Conservation (phyloP, 2,329 filamentous ascomycete genomes). For the Stemphylium beticola region DNA sequence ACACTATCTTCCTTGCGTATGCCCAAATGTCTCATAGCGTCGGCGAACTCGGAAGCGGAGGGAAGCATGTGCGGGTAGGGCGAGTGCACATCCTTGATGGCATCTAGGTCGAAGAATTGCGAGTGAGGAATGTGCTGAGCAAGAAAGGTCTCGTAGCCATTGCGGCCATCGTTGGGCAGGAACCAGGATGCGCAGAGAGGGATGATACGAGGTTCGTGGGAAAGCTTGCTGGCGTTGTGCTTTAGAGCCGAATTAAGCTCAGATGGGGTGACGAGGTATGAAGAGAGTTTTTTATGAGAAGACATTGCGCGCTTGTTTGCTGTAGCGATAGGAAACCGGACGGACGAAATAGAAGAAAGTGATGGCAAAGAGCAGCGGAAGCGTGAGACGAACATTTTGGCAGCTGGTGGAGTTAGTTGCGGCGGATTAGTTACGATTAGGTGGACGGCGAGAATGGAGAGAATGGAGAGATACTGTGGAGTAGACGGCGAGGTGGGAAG, state of each 20-base stretch:
- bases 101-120: constrained; percentile 96
- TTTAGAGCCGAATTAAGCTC: constrained; percentile 82
- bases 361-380: constrained; percentile 36
- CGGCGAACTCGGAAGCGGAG: constrained; percentile 77
- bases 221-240: constrained; percentile 81
- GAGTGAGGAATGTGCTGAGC: constrained; percentile 85
- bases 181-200: constrained; percentile 96
- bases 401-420: constrained; percentile 24
- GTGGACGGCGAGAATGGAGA: constrained; percentile 11
- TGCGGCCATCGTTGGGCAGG: constrained; percentile 86
- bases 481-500: constrained; percentile 26
- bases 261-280: constrained; percentile 84
- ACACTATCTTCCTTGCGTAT: constrained; percentile 87
- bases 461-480: constrained; percentile 9
- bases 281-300: constrained; percentile 63
- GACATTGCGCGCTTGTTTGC: constrained; percentile 33
- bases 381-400: constrained; percentile 38
- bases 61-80: constrained; percentile 98
- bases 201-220: constrained; percentile 81
- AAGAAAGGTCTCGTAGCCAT: constrained; percentile 80
- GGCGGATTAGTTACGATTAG: background rate
- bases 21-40: constrained; percentile 86
- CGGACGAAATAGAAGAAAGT: constrained; percentile 20
- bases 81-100: constrained; percentile 82
- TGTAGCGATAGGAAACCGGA: constrained; percentile 15